Evolutionary conservation across 331 rosid species (phyloP), one percentile per base, ranked within the genome.

Genomic region (Spiraea crenata): DNA sequence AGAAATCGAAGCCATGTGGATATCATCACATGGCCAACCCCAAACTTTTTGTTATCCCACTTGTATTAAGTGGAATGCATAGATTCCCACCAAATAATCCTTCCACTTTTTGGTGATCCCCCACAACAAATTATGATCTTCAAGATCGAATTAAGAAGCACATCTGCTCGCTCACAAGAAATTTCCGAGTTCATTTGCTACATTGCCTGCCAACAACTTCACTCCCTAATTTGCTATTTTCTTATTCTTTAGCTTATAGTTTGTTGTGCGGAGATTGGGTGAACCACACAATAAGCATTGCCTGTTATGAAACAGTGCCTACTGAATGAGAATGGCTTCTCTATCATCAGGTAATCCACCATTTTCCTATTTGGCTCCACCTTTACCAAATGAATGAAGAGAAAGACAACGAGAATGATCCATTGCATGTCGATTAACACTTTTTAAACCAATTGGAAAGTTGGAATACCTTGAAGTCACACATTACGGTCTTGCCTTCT

Each of bases 11-110:
- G 38, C 9, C 61, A 41, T 49, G 56, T 71, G 82, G 71, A 65
- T 25, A 64, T 64, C 69, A 10, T 70, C 68, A 70, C 84, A 49
- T 70, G 84, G 64, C 56, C 81, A 76, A 7, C 74, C 67, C 65
- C 58, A 16, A 9, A 45, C 20, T 17, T 56, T 64, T n/a, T 67
- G 37, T 44, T 9, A 49, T 75, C 61, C 73, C 72, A 80, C 75
- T 75, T 52, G 65, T 65, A 34, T 64, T 42, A 20, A 44, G 81
- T 71, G 75, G 72, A 72, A 46, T 65, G 62, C 40, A 37, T 8
- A 47, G 72, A 80, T 66, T 76, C 84, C 80, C 84, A 80, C 80
- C n/a, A 55, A 17, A 45, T 20, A 62, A 63, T 63, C 20, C 65
- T 40, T 56, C 47, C 5, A 15, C 52, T 45, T 47, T 25, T 31